phyloP scores from a whole-genome alignment of 768 basidiomycete species.

The Fomitopsis pulvina region DNA sequence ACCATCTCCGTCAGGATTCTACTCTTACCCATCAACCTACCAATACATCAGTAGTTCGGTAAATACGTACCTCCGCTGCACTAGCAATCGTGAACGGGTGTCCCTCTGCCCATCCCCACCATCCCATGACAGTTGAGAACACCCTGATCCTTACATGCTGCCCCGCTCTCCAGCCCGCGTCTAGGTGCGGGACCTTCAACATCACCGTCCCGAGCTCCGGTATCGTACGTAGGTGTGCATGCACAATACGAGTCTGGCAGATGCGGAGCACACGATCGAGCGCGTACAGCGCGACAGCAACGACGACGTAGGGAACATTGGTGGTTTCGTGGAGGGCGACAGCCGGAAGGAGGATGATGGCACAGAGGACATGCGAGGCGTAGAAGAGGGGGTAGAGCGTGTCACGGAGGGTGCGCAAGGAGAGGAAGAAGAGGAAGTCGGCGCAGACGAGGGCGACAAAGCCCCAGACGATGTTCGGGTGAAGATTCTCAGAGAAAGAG shows the following conservation, averaged over 20 bases:
- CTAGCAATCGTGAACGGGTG: slow-evolving; percentile 25
- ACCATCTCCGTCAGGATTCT: slow-evolving; percentile 21
- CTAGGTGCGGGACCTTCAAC: slow-evolving; percentile 37
- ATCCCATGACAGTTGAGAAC: slow-evolving; percentile 32
- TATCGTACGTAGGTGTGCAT: slow-evolving; percentile 38
- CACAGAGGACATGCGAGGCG: slow-evolving; percentile 30
- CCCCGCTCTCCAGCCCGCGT: slow-evolving; percentile 50
- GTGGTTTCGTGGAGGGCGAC: slow-evolving; percentile 13
- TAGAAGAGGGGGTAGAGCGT: slow-evolving; percentile 29
- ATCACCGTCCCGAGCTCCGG: slow-evolving; percentile 39
- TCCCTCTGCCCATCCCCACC: slow-evolving; percentile 31
- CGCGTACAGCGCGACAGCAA: slow-evolving; percentile 32
- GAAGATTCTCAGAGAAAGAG: slow-evolving; percentile 2
- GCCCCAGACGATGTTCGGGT: background rate
- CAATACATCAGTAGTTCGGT: background rate
- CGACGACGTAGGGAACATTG: slow-evolving; percentile 35
- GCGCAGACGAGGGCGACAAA: slow-evolving; percentile 22
- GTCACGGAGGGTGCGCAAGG: slow-evolving; percentile 27
- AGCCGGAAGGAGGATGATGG: slow-evolving; percentile 27
- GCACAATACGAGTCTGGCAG: slow-evolving; percentile 37
- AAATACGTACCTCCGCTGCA: slow-evolving; percentile 4
- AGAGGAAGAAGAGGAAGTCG: slow-evolving; percentile 26
- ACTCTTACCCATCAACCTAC: background rate
- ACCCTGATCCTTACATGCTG: slow-evolving; percentile 53
- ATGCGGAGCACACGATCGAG: slow-evolving; percentile 41